phyloP scores from a whole-genome alignment of 352 stramenopile species.

The Phytophthora hybrid region DNA sequence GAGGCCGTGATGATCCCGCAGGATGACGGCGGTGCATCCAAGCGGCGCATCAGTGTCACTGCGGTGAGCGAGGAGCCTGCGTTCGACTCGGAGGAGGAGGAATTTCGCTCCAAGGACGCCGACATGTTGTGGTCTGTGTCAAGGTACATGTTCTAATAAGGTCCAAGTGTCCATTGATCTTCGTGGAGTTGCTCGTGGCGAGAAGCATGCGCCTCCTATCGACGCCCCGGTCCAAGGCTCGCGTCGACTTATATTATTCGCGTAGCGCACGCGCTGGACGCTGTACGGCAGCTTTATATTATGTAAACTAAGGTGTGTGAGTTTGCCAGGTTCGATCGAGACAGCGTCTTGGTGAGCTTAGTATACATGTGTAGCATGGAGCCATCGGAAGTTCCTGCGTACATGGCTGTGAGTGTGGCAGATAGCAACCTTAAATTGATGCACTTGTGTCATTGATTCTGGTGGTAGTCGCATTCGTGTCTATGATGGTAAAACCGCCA shows the following conservation, averaged over 20 bases:
- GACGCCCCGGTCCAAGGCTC: constrained; percentile 12
- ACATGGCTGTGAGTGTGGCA: constrained; percentile 3
- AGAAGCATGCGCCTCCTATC: constrained; percentile 25
- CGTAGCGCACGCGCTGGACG: constrained; percentile 27
- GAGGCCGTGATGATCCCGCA: constrained; percentile 44
- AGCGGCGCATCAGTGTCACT: constrained; percentile 44
- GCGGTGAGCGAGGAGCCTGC: constrained; percentile 37
- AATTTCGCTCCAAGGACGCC: constrained; percentile 63
- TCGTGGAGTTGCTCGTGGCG: constrained; percentile 19
- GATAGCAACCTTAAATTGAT: constrained; percentile 31
- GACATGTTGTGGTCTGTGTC: constrained; percentile 69
- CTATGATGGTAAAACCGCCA: constrained; percentile 12
- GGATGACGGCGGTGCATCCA: constrained; percentile 33
- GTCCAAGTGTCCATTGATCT: constrained; percentile 10
- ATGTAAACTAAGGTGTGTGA: constrained; percentile 42
- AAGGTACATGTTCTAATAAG: constrained; percentile 69
- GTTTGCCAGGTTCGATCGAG: constrained; percentile 27
- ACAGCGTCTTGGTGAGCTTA: constrained; percentile 19
- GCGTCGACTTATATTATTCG: constrained; percentile 40
- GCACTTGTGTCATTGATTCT: constrained; percentile 28
- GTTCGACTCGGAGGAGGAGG: constrained; percentile 56
- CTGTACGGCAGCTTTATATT: constrained; percentile 32
- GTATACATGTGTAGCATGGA: constrained; percentile 14
- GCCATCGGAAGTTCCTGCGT: constrained; percentile 37
- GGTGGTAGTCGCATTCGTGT: not conserved